Evolutionary conservation across 2,329 filamentous ascomycete species (phyloP).

Genomic region (Pseudogymnoascus verrucosus): DNA sequence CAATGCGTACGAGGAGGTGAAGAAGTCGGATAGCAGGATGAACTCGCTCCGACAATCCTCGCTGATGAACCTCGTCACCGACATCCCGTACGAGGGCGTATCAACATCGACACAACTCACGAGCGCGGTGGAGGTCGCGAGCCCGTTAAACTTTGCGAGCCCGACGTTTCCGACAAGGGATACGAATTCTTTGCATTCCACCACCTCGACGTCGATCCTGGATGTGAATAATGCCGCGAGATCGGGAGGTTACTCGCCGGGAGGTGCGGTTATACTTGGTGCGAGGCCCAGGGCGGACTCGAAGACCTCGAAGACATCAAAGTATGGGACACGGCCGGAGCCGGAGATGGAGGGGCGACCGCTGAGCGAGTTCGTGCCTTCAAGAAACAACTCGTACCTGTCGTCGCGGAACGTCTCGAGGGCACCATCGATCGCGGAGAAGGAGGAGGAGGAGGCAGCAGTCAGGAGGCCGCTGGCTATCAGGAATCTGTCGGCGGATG

Average conservation of each 20-base stretch:
- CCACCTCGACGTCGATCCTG: conserved; percentile 47
- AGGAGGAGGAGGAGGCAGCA: conserved; percentile 21
- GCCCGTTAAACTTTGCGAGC: conserved; percentile 26
- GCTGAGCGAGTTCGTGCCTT: conserved; percentile 26
- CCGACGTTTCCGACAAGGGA: conserved; percentile 49
- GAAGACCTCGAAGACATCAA: conserved; percentile 40
- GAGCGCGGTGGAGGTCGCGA: neutral
- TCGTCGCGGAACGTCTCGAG: conserved; percentile 16
- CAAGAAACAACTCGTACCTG: conserved; percentile 10
- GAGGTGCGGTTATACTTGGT: conserved; percentile 29
- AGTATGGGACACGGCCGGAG: conserved; percentile 25
- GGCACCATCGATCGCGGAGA: conserved; percentile 22
- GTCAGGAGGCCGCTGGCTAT: neutral
- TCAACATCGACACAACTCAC: conserved; percentile 56
- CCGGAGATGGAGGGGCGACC: conserved; percentile 28
- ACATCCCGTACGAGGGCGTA: conserved; percentile 51
- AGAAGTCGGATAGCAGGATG: conserved; percentile 58
- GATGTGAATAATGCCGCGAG: conserved; percentile 60
- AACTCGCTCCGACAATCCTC: conserved; percentile 56
- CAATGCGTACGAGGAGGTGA: conserved; percentile 62
- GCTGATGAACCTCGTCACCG: conserved; percentile 61
- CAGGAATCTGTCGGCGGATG: conserved; percentile 17
- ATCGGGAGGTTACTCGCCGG: conserved; percentile 62
- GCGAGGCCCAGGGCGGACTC: neutral
- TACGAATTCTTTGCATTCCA: neutral